Evolutionary conservation across 2,329 filamentous ascomycete genomes (phyloP), one percentile per base, ranked within the genome.

Genomic region (Cladosporium halotolerans): DNA sequence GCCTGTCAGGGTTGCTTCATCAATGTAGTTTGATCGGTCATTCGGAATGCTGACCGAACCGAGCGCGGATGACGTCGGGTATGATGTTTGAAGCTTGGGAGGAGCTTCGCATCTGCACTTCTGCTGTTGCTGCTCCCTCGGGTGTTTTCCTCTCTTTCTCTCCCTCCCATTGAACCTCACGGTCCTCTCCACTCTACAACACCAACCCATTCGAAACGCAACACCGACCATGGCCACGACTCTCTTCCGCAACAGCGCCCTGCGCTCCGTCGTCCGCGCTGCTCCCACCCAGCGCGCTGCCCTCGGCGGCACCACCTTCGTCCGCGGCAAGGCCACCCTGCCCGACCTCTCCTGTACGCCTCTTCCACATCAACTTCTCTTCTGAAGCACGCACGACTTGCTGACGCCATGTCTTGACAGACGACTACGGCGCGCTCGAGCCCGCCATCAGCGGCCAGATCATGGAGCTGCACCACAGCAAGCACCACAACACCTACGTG

Each of bases 401-500:
- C 41, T 40, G 39, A 36, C 19, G 44, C 9, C 4, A 4, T 7
- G 18, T 53, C 3, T 8, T 34, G 8, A 9, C 61, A 96, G 92
- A 97, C 71, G 93, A 96, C 79, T 99, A 96, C 73, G 89, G 86
- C 69, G 93, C 91, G 49, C 89, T 99, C 65, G 93, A 99, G 77
- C 82, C 81, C 62, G 72, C 79, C 68, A 80, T 96, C 76, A 91
- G 86, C 45, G 86, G 87, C 71, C 83, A 93, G 75, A 96, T 96
- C 77, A 96, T 96, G 91, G 88, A 95, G 77, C 82, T 95, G 43
- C 91, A 96, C 79, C 88, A 96, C 82, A 85, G 82, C 76, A 92
- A 90, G 75, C 90, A 96, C 80, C 91, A 96, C 78, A 84, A 92
- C 74, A 91, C 90, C 66, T 96, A 96, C 72, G 89, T 96, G 64